Evolutionary conservation across 805 yeast genomes (phyloP), one percentile per base, ranked within the genome.

Genomic region (Candida cerambycidarum): DNA sequence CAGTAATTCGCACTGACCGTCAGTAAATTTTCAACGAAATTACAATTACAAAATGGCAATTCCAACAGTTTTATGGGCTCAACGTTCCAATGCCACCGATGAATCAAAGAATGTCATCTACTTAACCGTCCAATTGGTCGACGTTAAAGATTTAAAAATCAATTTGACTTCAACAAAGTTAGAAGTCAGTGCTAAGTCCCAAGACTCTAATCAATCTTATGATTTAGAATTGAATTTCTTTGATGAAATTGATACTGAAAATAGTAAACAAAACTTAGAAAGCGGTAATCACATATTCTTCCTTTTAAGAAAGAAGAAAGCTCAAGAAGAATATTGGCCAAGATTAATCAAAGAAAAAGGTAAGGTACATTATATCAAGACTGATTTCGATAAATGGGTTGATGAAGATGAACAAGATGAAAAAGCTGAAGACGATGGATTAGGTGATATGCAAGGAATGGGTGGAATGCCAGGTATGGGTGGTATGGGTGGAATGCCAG

Each of bases 351-450:
- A 89, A 68, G 90, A 85, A 56, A 88, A 89, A 71, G 74, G 78
- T 58, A 89, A 83, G 62, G 78, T 76, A 48, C 88, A 82, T 51
- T 87, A 78, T 66, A 79, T 92, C 61, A 86, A 87, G 73, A 92
- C 99, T 11, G 98, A 92, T 61, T 92, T 92, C 60, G 96, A 90
- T 71, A 87, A 83, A 65, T 92, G 99, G 99, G 96, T 87, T 31
- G 99, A 92, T 61, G 98, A 92, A 71, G 99, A 92, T 61, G 99
- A 92, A 68, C 99, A 92, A 68, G 89, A 88, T 31, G 90, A 82
- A 45, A 71, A 65, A 39, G 73, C 71, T 9, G 83, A 62, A 15
- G 63, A 58, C 16, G 67, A 60, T 35, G 50, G 65, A 48, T 58
- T 61, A 18, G 72, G 67, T 41, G 57, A 53, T 55, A 71, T 63